Evolutionary conservation across 2,329 filamentous ascomycete genomes (phyloP).

Genomic region (Lasiodiplodia sp.): DNA sequence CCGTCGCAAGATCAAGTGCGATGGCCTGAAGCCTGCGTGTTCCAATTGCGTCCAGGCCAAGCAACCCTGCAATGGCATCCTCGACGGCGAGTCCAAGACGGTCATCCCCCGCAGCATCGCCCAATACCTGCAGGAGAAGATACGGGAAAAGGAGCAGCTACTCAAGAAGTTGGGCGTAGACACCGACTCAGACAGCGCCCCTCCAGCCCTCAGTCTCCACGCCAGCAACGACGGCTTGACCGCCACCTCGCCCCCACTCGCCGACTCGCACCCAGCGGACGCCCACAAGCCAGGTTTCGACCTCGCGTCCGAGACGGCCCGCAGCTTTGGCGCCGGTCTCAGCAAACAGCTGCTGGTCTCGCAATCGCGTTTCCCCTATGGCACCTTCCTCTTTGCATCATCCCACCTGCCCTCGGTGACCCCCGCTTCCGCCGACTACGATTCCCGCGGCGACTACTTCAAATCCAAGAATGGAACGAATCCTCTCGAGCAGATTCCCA

Average conservation of each 20-base stretch:
- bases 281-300: constrained; percentile 6
- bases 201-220: background rate
- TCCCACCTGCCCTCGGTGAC: constrained; percentile 24
- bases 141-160: constrained; percentile 27
- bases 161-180: constrained; percentile 26
- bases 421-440: background rate
- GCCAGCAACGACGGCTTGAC: background rate
- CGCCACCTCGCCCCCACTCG: constrained; percentile 1
- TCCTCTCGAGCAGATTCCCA: constrained; percentile 26
- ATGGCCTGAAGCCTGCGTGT: constrained; percentile 29
- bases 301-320: constrained; percentile 22
- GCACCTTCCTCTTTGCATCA: constrained; percentile 28
- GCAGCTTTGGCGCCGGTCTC: constrained; percentile 21
- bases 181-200: constrained; percentile 3
- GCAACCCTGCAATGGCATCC: constrained; percentile 31
- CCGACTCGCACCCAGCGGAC: constrained; percentile 1
- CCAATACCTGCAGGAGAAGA: constrained; percentile 29
- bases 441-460: constrained; percentile 20
- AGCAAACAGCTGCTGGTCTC: constrained; percentile 18
- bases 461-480: constrained; percentile 12
- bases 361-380: constrained; percentile 21
- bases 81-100: constrained; percentile 31
- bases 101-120: constrained; percentile 30
- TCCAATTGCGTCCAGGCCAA: constrained; percentile 30
- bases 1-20: constrained; percentile 30